Base-by-base conservation (phyloP, 345 rosid genomes). In the Citrus cavaleriei region DNA sequence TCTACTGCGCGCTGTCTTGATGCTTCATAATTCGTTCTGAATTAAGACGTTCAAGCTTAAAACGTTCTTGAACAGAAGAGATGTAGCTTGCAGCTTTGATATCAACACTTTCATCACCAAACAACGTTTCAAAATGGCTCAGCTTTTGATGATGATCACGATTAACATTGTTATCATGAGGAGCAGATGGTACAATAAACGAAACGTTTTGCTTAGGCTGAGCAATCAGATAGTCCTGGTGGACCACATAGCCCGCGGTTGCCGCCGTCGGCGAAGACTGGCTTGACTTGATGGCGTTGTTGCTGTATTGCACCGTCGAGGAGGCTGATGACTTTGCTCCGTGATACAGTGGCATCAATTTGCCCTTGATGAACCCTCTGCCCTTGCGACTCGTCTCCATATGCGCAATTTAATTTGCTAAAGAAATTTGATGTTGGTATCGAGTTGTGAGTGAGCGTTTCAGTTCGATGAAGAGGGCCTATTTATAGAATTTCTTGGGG, bases 331-430 rank as follows among this genome's bases (percentile, higher is more conserved):
- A 6, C 78, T 86, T 87, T 22, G 83, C 66, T 16, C 85, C 70
- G 71, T 78, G 75, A 73, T 87, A 80, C 49, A 91, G 83, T 13
- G 87, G 85, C 69, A 81, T 74, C 78, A 89, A 18, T 78, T 88
- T 89, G 21, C 83, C 82, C 87, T 89, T 89, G 71, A 87, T 65
- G 84, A 87, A 84, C 62, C 93, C 95, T 79, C 84, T 75, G 68
- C 87, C 87, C 83, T 86, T 86, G 51, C 85, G 74, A 82, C 58
- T 75, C 0, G 90, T 70, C 64, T 89, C 94, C 93, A 88, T 90
- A 9, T n/a, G 42, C 7, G 10, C 35, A 71, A 34, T 25, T 42
- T 32, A n/a, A 73, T 32, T 1, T 30, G n/a, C 2, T 19, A 34
- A 19, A 6, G 24, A 21, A 6, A 9, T 65, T 65, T 34, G 25